Percentiles rank a stretch among this genome's conserved stretches.
phyloP scores from a whole-genome alignment of 2,329 filamentous ascomycete species.

The Aspergillus ruber region DNA sequence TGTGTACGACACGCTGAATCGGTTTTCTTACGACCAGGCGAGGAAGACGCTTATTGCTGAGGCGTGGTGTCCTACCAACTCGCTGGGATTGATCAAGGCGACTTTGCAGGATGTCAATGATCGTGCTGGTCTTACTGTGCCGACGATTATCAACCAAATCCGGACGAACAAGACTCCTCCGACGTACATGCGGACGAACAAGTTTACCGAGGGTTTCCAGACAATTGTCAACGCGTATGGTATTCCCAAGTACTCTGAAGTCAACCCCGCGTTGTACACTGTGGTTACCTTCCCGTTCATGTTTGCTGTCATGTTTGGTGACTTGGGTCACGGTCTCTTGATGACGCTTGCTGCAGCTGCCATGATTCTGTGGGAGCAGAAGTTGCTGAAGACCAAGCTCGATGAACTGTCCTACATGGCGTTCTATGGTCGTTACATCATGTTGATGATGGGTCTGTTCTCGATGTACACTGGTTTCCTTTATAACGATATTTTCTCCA shows the following conservation, averaged over 20 bases:
- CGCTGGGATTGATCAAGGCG: slow-evolving; percentile 79
- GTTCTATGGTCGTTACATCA: slow-evolving; percentile 97
- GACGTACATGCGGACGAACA: slow-evolving; percentile 96
- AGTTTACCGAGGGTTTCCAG: slow-evolving; percentile 96
- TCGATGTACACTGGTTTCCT: slow-evolving; percentile 95
- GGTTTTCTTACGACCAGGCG: slow-evolving; percentile 93
- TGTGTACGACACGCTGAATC: slow-evolving; percentile 89
- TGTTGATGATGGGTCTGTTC: slow-evolving; percentile 95
- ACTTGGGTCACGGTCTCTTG: slow-evolving; percentile 86
- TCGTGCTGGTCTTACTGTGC: slow-evolving; percentile 88
- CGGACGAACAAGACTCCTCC: slow-evolving; percentile 95
- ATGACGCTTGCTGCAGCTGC: slow-evolving; percentile 77
- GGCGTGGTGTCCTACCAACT: slow-evolving; percentile 93
- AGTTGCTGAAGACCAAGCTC: slow-evolving; percentile 74
- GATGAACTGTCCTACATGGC: slow-evolving; percentile 98
- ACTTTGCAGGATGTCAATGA: slow-evolving; percentile 96
- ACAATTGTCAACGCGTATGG: slow-evolving; percentile 99
- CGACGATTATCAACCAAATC: slow-evolving; percentile 97
- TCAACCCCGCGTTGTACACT: slow-evolving; percentile 91
- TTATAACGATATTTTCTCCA: slow-evolving; percentile 97
- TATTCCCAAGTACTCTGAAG: slow-evolving; percentile 92
- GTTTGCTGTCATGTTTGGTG: slow-evolving; percentile 99
- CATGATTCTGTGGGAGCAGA: slow-evolving; percentile 97
- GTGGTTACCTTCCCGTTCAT: slow-evolving; percentile 99
- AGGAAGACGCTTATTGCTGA: slow-evolving; percentile 95